Percentiles rank a stretch among this genome's conserved stretches.
Conservation (phyloP, 2,329 filamentous ascomycete genomes). For the Fusarium chaquense region DNA sequence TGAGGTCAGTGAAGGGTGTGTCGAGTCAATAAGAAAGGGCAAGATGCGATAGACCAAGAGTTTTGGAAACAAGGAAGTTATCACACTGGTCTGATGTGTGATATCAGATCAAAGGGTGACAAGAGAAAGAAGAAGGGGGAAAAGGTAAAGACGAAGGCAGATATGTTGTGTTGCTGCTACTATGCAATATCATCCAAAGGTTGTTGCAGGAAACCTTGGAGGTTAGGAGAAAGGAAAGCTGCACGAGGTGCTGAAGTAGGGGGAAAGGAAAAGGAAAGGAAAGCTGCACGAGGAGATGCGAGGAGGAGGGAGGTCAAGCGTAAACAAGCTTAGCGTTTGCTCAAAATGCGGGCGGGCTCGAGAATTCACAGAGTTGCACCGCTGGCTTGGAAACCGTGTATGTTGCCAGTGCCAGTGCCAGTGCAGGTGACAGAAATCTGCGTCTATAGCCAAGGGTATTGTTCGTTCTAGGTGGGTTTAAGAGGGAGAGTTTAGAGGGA, state of each 20-base stretch:
- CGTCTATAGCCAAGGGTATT: background rate
- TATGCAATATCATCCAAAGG: background rate
- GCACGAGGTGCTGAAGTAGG: background rate
- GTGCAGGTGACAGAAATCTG: background rate
- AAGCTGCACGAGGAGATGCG: background rate
- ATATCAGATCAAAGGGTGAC: background rate
- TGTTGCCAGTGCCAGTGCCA: constrained; percentile 1
- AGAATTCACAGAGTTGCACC: background rate
- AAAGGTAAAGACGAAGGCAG: background rate
- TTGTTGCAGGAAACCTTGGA: background rate
- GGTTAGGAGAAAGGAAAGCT: background rate
- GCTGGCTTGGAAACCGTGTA: background rate
- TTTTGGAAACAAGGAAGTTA: background rate
- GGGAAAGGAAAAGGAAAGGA: background rate
- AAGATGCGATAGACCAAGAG: background rate
- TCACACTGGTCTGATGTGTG: background rate
- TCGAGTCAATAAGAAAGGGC: background rate
- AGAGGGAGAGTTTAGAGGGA: background rate
- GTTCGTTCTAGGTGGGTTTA: background rate
- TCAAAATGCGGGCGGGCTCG: background rate
- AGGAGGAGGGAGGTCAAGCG: background rate
- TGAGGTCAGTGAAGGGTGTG: background rate
- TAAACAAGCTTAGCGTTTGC: background rate
- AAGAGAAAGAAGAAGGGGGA: background rate
- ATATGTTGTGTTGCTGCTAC: background rate